phyloP scores from a whole-genome alignment of 2,329 filamentous ascomycete genomes.

The Stenocarpella maydis region DNA sequence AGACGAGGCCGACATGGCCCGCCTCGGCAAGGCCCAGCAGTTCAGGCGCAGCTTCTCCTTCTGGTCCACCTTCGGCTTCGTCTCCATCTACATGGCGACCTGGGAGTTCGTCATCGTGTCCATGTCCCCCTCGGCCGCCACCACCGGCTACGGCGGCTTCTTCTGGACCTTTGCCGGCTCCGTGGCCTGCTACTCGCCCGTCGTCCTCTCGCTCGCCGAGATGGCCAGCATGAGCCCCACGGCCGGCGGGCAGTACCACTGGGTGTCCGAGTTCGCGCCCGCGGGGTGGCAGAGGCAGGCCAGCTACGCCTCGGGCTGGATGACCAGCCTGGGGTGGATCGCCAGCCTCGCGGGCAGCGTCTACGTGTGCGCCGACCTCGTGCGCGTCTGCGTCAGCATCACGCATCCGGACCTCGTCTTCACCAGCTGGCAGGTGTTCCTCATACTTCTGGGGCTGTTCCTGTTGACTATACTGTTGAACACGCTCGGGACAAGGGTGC shows the following conservation, averaged over 20 bases:
- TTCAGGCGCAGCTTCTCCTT: slow-evolving; percentile 37
- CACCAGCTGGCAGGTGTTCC: slow-evolving; percentile 29
- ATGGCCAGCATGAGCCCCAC: slow-evolving; percentile 34
- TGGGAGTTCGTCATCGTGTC: slow-evolving; percentile 40
- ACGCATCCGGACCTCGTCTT: slow-evolving; percentile 17
- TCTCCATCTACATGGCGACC: slow-evolving; percentile 41
- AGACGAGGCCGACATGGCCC: slow-evolving; percentile 32
- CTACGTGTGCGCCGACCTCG: slow-evolving; percentile 30
- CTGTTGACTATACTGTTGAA: slow-evolving; percentile 29
- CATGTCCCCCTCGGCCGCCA: slow-evolving; percentile 35
- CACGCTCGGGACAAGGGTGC: slow-evolving; percentile 19
- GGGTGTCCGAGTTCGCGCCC: slow-evolving; percentile 33
- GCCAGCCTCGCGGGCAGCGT: slow-evolving; percentile 31
- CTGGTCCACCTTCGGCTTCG: slow-evolving; percentile 38
- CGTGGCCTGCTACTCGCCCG: slow-evolving; percentile 36
- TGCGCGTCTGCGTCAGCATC: slow-evolving; percentile 28
- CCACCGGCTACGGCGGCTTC: slow-evolving; percentile 38
- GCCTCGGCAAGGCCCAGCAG: slow-evolving; percentile 36
- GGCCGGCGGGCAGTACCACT: slow-evolving; percentile 35
- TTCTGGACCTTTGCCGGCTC: slow-evolving; percentile 40
- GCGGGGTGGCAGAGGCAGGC: slow-evolving; percentile 26
- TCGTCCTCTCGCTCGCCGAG: slow-evolving; percentile 35
- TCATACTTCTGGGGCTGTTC: slow-evolving; percentile 28
- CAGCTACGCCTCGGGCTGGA: slow-evolving; percentile 34
- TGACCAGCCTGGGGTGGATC: slow-evolving; percentile 33